Base-by-base conservation (phyloP, 306 rosid species). In the Notholithocarpus densiflorus region DNA sequence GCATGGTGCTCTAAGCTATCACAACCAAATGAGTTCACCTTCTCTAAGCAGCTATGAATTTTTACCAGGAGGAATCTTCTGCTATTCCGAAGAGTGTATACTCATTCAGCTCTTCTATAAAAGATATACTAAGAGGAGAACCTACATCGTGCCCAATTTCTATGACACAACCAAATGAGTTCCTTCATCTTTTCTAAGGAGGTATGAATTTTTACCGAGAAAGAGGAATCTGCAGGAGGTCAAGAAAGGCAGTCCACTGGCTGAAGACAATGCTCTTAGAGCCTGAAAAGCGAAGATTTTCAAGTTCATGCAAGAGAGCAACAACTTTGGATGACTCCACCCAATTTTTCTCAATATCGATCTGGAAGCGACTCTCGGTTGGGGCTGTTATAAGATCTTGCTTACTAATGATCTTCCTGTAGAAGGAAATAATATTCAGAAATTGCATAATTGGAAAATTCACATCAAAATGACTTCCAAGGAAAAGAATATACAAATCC, bases 241-340 rank as follows among this genome's bases (percentile, higher is more conserved):
- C 98, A 54, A 94, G 93, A 88, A 94, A 94, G 76, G 97, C 98
- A 68, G 97, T 94, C 98, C 98, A 94, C 86, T 94, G 98, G 97
- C 98, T 94, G 88, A 94, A 94, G 72, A 94, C 89, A 78, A 94
- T 94, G 90, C 98, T 94, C 82, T 94, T 94, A 26, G 93, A 85
- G 82, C 97, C 93, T 32, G 93, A 89, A 40, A 79, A 65, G 79
- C 94, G 87, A 81, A 90, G 91, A 78, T 62, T 81, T 86, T 94
- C 89, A 71, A 94, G 97, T 85, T 94, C 97, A 84, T 82, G 84
- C 89, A 94, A 77, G 77, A 94, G 91, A 64, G 77, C 62, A 59
- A 81, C 79, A 68, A 92, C 79, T 89, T 94, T 94, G 82, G 97
- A 86, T 75, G 98, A 94, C 82, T 91, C 97, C 62, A 91, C 89